Conservation (phyloP, 345 rosid species). For the Pugionium cornutum region DNA sequence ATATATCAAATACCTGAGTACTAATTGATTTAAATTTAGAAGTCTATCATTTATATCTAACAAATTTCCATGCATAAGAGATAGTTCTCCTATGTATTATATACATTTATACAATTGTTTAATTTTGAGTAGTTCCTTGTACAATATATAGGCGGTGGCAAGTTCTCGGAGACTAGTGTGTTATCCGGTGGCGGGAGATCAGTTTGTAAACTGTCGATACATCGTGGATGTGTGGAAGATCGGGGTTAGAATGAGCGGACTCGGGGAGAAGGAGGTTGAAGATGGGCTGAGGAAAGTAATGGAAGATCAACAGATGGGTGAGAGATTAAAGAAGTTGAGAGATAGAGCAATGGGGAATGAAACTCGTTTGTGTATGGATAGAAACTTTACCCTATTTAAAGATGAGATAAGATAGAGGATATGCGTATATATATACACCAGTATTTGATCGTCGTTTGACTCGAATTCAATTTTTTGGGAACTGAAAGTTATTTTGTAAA, state of each 20-base stretch:
- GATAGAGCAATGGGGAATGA: constrained; percentile 45
- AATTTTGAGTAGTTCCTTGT: not conserved
- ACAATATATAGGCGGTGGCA: constrained; percentile 30
- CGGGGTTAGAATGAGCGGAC: constrained; percentile 55
- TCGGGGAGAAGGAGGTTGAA: constrained; percentile 49
- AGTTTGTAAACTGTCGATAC: constrained; percentile 65
- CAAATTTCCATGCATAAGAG: no score
- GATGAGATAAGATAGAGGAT: not conserved
- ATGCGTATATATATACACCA: not conserved
- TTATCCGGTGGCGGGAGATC: constrained; percentile 81
- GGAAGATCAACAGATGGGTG: constrained; percentile 50
- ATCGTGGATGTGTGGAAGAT: constrained; percentile 62
- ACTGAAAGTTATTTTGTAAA: no score
- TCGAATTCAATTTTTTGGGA: no score
- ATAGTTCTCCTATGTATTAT: not conserved
- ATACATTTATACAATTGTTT: not conserved
- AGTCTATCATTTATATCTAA: no score
- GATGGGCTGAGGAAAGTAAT: constrained; percentile 49
- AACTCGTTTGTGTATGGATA: constrained; percentile 15
- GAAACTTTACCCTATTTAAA: constrained; percentile 10
- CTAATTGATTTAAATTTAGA: no score
- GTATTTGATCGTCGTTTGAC: not conserved
- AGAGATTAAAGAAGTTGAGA: constrained; percentile 44
- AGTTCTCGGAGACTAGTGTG: constrained; percentile 52
- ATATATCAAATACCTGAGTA: no score